A percentile compares a stretch with the other conserved stretches of the same genome.
Conservation (phyloP, 306 rosid species). For the Urtica urens region DNA sequence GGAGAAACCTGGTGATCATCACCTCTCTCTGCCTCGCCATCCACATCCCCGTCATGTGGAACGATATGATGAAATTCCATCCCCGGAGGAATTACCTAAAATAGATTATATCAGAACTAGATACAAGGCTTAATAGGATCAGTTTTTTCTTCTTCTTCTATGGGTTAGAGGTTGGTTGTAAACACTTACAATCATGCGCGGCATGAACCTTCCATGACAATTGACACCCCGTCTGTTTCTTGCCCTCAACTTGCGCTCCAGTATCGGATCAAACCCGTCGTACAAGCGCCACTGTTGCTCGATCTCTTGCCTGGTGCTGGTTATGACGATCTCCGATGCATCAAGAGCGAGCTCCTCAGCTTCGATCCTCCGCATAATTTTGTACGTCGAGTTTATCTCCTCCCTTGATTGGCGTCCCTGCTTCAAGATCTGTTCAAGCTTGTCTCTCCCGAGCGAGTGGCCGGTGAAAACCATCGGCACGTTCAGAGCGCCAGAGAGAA, state of each 20-base stretch:
- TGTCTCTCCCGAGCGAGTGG: constrained; percentile 49
- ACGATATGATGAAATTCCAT: constrained; percentile 58
- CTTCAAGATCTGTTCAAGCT: constrained; percentile 47
- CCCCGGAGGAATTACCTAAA: constrained; percentile 62
- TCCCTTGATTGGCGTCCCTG: constrained; percentile 54
- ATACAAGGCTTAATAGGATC: no score
- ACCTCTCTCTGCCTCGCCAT: constrained; percentile 32
- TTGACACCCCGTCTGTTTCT: constrained; percentile 44
- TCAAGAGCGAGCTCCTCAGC: constrained; percentile 55
- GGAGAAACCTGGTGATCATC: constrained; percentile 32
- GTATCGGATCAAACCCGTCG: constrained; percentile 58
- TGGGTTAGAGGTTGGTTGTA: no score
- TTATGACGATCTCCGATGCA: constrained; percentile 46
- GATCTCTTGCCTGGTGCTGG: constrained; percentile 58
- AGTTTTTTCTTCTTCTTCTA: no score
- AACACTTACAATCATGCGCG: constrained; percentile 48
- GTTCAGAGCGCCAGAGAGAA: constrained; percentile 45
- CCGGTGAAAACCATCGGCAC: constrained; percentile 55
- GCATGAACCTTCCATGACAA: constrained; percentile 54
- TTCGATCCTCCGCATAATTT: constrained; percentile 57
- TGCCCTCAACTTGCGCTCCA: constrained; percentile 50
- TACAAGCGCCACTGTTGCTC: constrained; percentile 57
- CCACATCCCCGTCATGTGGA: constrained; percentile 34
- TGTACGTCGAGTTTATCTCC: constrained; percentile 43
- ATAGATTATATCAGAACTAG: no score